Percentiles rank a stretch among this genome's conserved stretches.
Evolutionary conservation across 129 eudicot species (phyloP).

Genomic region (Tanacetum coccineum): DNA sequence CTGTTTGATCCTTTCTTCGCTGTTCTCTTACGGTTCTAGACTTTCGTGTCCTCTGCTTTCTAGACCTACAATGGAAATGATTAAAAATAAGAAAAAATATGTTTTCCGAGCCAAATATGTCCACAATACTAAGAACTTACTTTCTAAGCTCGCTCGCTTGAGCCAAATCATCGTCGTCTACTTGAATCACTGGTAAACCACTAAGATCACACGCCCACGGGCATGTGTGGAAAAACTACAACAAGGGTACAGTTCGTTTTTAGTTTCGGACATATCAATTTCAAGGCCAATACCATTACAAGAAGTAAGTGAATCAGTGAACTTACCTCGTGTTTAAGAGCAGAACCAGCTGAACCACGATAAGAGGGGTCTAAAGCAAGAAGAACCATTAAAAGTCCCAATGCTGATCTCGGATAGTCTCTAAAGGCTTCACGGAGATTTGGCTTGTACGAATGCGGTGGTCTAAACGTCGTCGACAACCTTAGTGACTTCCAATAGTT

Average conservation of each 20-base stretch:
- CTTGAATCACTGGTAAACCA: slow-evolving; percentile 52
- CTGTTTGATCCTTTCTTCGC: slow-evolving; percentile 30
- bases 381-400: slow-evolving; percentile 55
- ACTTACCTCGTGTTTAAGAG: slow-evolving; percentile 59
- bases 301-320: background rate
- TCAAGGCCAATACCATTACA: background rate
- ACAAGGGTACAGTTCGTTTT: background rate
- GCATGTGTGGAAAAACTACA: slow-evolving; percentile 67
- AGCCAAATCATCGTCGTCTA: slow-evolving; percentile 43
- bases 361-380: slow-evolving; percentile 56
- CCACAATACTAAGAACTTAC: slow-evolving; percentile 31
- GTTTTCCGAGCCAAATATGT: background rate
- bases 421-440: slow-evolving; percentile 47
- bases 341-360: slow-evolving; percentile 63
- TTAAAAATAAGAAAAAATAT: background rate
- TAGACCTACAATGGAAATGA: slow-evolving; percentile 29
- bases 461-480: slow-evolving; percentile 60
- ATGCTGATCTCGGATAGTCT: slow-evolving; percentile 49
- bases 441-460: slow-evolving; percentile 62
- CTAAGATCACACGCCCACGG: slow-evolving; percentile 72
- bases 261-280: slow-evolving; percentile 8
- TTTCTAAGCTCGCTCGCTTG: slow-evolving; percentile 34
- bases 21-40: slow-evolving; percentile 36
- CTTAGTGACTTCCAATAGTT: slow-evolving; percentile 59
- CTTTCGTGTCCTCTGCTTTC: slow-evolving; percentile 43